Evolutionary conservation across 2,329 filamentous ascomycete species (phyloP), one percentile per base, ranked within the genome.

Genomic region (Fusarium heterosporum): DNA sequence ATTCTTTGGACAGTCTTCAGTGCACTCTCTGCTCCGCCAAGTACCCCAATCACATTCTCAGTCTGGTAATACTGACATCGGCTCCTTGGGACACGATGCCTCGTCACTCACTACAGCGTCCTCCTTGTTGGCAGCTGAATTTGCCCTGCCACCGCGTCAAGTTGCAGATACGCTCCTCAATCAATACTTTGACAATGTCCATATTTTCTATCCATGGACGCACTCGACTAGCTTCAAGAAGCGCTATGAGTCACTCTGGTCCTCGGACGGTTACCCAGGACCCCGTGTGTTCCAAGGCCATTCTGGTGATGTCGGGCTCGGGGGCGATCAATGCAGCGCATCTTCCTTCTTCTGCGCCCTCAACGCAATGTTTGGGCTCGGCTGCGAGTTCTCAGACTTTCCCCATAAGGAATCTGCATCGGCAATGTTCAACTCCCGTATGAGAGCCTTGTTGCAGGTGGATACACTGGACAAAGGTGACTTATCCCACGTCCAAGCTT

Each of bases 1-100:
- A 2, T 57, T 59, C n/a, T 59, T 28, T 1, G 53, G 55, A 0
- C 53, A 49, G 26, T 59, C 55, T 2, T 59, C 55, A 1, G 10
- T 59, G 7, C 55, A 59, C n/a, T 59, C 55, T 0, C 39, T 59
- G 2, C 42, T 59, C 14, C 55, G 55, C 3, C 53, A 59, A 12
- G 55, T 59, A 17, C 40, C 55, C 1, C 34, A 59, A 2, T 17
- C 34, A 6, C 12, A 58, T 3, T 26, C 52, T 2, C 34, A 3
- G 22, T 22, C 22, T 22, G 22, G 22, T 22, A 22, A 22, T 22
- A 22, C 22, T 6, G 10, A 28, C 1, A 5, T 5, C 9, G 6
- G 41, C 25, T 4, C 29, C 52, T 16, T 17, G 53, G 19, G 26
- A 16, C 0, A 29, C 22, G 13, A 22, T 7, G 7, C 34, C 22